Conservation (phyloP, 495 filamentous ascomycete species). For the Penicillium verhagenii region DNA sequence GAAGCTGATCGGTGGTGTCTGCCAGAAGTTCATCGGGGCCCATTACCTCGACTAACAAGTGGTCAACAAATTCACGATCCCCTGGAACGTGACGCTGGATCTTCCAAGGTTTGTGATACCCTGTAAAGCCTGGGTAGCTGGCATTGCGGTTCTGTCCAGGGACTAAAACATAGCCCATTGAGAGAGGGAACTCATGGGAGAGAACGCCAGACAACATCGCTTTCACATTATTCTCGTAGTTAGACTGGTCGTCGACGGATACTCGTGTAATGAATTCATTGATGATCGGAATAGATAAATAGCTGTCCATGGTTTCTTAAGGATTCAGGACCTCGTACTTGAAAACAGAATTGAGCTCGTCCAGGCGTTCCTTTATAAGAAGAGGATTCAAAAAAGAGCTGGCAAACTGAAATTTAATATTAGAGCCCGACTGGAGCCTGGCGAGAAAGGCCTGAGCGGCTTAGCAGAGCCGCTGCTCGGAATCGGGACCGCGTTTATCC, state of each 20-base stretch:
- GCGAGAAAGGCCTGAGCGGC: too few relatives aligned
- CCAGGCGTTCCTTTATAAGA: too few relatives aligned
- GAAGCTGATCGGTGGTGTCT: background rate
- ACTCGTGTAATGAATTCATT: background rate
- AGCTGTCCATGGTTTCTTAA: constrained; percentile 29
- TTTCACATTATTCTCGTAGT: background rate
- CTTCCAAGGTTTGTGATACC: too few relatives aligned
- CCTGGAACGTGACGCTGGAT: background rate
- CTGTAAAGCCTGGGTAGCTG: background rate
- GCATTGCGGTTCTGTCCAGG: background rate
- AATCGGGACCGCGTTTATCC: too few relatives aligned
- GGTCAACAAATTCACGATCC: background rate
- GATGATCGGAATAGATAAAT: background rate
- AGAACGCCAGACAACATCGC: background rate
- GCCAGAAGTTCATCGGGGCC: background rate
- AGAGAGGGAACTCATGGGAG: background rate
- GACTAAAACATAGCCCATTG: background rate
- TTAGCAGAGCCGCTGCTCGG: too few relatives aligned
- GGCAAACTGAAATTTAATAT: too few relatives aligned
- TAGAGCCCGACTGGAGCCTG: too few relatives aligned
- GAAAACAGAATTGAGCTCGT: too few relatives aligned
- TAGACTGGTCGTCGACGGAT: background rate
- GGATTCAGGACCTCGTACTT: too few relatives aligned
- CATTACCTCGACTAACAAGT: background rate
- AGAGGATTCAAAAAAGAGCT: too few relatives aligned